Evolutionary conservation across 2,329 filamentous ascomycete species (phyloP).

Genomic region (Bipolaris sorokiniana): DNA sequence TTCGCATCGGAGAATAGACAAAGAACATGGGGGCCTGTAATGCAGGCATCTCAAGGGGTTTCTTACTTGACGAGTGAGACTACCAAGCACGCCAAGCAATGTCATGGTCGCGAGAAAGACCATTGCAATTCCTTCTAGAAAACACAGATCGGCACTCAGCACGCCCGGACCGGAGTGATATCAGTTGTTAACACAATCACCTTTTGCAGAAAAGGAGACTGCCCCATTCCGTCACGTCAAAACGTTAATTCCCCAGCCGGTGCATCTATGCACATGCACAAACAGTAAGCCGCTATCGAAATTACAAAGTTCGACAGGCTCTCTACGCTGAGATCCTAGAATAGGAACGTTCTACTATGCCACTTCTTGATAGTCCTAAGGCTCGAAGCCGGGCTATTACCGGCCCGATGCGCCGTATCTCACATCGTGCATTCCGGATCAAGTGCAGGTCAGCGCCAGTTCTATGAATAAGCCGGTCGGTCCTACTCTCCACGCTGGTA

Average conservation of each 20-base stretch:
- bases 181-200: too few species aligned
- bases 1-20: conserved; percentile 3
- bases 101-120: too few species aligned
- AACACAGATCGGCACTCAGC: too few species aligned
- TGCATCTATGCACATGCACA: background rate
- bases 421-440: conserved; percentile 4
- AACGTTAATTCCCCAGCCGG: too few species aligned
- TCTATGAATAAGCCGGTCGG: background rate
- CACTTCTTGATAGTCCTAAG: background rate
- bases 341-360: background rate
- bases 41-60: too few species aligned
- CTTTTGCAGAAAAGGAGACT: too few species aligned
- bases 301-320: background rate
- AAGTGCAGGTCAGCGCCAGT: background rate
- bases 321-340: conserved; percentile 1
- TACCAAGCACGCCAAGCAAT: too few species aligned
- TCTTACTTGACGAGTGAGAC: too few species aligned
- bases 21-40: too few species aligned
- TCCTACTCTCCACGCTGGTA: background rate
- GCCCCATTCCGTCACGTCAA: too few species aligned
- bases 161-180: too few species aligned
- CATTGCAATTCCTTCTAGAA: too few species aligned
- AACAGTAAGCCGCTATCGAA: background rate
- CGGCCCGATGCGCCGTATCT: conserved; percentile 5
- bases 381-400: background rate